phyloP scores from a whole-genome alignment of 2,329 filamentous ascomycete species.

The Aspergillus pseudoterreus region DNA sequence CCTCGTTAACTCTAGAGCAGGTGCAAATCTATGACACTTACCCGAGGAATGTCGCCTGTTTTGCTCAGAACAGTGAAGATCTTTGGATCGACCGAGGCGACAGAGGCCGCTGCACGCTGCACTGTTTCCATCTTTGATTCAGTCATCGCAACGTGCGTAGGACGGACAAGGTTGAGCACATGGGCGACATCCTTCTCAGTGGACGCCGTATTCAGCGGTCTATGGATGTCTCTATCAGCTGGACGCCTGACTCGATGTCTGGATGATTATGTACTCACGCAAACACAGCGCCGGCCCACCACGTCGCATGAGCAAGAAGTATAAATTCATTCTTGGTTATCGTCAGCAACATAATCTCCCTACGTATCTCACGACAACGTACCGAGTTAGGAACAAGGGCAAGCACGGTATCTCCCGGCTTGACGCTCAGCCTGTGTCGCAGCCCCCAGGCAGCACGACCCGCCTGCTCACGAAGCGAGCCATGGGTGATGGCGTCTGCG shows the following conservation, averaged over 20 bases:
- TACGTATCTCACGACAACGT: not conserved
- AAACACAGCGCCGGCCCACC: slow-evolving; percentile 24
- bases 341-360: not conserved
- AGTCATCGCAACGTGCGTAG: slow-evolving; percentile 19
- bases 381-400: slow-evolving; percentile 23
- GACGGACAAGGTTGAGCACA: slow-evolving; percentile 17
- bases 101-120: slow-evolving; percentile 13
- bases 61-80: slow-evolving; percentile 4
- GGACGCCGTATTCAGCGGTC: slow-evolving; percentile 18
- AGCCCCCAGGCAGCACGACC: slow-evolving; percentile 22
- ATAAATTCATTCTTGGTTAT: slow-evolving; percentile 20
- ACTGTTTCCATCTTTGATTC: slow-evolving; percentile 16
- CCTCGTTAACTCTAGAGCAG: not conserved
- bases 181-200: slow-evolving; percentile 21
- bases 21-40: not conserved
- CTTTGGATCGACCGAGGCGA: slow-evolving; percentile 1
- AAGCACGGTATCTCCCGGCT: slow-evolving; percentile 17
- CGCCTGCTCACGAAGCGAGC: slow-evolving; percentile 20
- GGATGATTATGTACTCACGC: slow-evolving; percentile 5
- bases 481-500: slow-evolving; percentile 21
- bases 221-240: not conserved
- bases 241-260: too few relatives aligned
- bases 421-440: slow-evolving; percentile 14
- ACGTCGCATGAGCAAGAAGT: slow-evolving; percentile 22
- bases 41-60: not conserved